Percentiles rank a stretch among this genome's conserved stretches.
Evolutionary conservation across 129 eudicot species (phyloP).

Genomic region (Arctium lappa): DNA sequence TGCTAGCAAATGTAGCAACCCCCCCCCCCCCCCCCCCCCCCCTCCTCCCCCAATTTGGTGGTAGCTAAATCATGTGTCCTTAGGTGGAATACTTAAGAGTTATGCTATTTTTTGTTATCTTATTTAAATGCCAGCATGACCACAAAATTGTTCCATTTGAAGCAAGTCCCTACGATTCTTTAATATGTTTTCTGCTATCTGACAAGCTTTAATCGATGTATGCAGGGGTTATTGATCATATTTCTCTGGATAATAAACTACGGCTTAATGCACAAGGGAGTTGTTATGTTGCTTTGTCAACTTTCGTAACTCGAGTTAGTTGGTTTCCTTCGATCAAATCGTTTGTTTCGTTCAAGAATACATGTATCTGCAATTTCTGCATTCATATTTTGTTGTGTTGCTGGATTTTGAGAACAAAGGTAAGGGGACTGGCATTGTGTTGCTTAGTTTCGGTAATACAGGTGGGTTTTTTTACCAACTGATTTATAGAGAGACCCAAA

Average conservation of each 20-base stretch:
- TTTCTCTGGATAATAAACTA: not conserved
- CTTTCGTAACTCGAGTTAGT: not conserved
- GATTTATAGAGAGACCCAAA: not conserved
- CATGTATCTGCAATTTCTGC: not conserved
- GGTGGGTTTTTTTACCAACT: not conserved
- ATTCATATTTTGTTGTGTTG: not conserved
- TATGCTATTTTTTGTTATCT: not conserved
- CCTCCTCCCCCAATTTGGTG: no score
- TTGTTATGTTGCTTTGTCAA: not conserved
- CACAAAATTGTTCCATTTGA: no score
- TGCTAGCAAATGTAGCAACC: no score
- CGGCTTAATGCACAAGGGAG: conserved; percentile 3
- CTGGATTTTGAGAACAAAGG: conserved; percentile 1
- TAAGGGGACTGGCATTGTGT: not conserved
- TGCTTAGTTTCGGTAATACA: not conserved
- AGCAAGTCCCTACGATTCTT: not conserved
- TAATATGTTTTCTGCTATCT: not conserved
- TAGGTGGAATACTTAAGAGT: no score
- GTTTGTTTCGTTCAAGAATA: not conserved
- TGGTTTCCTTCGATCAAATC: not conserved
- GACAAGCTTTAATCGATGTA: not conserved
- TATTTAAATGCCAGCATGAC: not conserved
- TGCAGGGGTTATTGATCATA: conserved; percentile 37
- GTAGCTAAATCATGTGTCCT: no score
- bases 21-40: no score